Percentiles rank a stretch among this genome's conserved stretches.
These are phyloP conservation scores for Haplosporangium sp. DNA, from an alignment of 371 early-diverging fungal genomes.

Conservation along the genomic window DNA sequence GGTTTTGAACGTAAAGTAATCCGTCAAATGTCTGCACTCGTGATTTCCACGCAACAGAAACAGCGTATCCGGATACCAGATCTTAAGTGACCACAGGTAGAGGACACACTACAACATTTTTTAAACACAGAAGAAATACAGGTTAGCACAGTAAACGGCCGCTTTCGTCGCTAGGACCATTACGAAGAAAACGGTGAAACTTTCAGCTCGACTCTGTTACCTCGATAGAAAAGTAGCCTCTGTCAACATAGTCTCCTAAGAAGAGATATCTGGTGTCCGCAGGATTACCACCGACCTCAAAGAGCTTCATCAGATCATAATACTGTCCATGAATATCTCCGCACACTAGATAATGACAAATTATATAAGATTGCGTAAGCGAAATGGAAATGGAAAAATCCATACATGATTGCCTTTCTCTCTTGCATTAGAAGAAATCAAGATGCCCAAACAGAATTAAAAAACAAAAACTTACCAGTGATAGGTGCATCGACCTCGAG, in stretches of 20 bases:
- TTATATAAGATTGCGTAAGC: no score
- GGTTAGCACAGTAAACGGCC: background rate
- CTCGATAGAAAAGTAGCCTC: constrained; percentile 95
- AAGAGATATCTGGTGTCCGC: constrained; percentile 90
- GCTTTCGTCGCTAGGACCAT: no score
- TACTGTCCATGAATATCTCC: constrained; percentile 99
- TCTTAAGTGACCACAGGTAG: constrained; percentile 91
- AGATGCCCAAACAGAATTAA: no score
- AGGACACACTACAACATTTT: constrained; percentile 77
- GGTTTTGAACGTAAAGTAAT: constrained; percentile 97
- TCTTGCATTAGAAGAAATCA: background rate
- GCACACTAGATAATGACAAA: constrained; percentile 72
- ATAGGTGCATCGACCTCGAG: constrained; percentile 92
- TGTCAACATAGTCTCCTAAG: constrained; percentile 98
- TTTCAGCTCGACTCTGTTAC: constrained; percentile 39
- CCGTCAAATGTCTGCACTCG: constrained; percentile 97
- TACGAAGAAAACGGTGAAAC: no score
- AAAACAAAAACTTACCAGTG: constrained; percentile 66
- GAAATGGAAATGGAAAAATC: no score
- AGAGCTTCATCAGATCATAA: constrained; percentile 98
- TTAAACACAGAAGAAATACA: background rate
- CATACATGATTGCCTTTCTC: background rate
- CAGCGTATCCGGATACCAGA: constrained; percentile 93
- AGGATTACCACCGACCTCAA: constrained; percentile 97
- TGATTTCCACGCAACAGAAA: constrained; percentile 98